Evolutionary conservation across 306 rosid genomes (phyloP).

Genomic region (Rosa rugosa): DNA sequence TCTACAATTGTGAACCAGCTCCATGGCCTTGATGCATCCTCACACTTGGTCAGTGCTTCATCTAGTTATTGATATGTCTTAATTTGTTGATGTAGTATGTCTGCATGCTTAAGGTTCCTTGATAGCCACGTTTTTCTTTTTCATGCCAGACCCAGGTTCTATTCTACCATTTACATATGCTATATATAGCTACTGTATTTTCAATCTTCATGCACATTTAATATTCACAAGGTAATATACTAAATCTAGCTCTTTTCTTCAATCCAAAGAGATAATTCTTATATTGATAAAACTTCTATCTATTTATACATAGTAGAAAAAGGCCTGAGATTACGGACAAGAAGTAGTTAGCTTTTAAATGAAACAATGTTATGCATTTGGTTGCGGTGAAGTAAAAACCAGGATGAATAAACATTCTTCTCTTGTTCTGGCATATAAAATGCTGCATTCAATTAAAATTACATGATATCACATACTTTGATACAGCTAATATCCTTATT

Average conservation of each 20-base stretch:
- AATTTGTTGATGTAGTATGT: not conserved
- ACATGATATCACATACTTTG: not conserved
- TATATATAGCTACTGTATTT: not conserved
- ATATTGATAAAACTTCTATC: not conserved
- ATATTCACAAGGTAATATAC: not conserved
- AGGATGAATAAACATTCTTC: not conserved
- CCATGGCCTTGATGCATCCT: not conserved
- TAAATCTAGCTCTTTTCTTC: not conserved
- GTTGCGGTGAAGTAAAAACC: not conserved
- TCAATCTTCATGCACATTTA: not conserved
- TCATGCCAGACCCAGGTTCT: not conserved
- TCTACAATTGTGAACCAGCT: conserved; percentile 1
- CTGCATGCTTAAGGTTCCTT: not conserved
- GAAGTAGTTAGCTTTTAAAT: not conserved
- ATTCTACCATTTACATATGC: not conserved
- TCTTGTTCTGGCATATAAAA: not conserved
- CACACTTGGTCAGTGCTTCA: not conserved
- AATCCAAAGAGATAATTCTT: not conserved
- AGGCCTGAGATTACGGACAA: not conserved
- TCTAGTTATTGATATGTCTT: not conserved
- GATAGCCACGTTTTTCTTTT: not conserved
- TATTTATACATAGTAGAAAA: not conserved
- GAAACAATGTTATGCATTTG: not conserved
- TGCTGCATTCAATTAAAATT: not conserved
- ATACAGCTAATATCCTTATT: not conserved